Base-by-base conservation (phyloP, 176 grass and related monocot species). In the Ananas comosus region DNA sequence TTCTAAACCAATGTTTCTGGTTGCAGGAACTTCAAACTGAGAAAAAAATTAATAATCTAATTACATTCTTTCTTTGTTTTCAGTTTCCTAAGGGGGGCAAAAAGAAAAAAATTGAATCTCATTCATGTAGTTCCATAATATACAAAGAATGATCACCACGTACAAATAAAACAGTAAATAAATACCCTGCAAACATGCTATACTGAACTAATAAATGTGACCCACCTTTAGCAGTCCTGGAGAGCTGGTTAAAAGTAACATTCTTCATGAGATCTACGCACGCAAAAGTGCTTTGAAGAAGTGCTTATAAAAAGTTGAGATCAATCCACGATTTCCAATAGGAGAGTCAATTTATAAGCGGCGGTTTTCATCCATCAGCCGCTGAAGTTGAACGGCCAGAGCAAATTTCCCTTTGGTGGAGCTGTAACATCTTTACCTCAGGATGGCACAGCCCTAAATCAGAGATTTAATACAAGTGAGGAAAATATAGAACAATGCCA, bases 371-470 rank as follows among this genome's bases (percentile, higher is more conserved):
- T 75, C 73, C 77, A 25, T 85, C 82, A 9, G 82, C 74, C 12
- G 79, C 54, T 53, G 72, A 80, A 49, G 75, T 72, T 56, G 90
- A 74, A 51, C 80, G 80, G 66, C 90, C 87, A 8, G 80, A 86
- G 66, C 95, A 99, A 53, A 90, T 82, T 78, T 88, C 88, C 57
- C 82, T 83, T 81, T 70, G 72, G 72, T 99, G 95, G 65, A 99
- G 95, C 78, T 99, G 80, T 28, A 88, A 74, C 95, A 99, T 94
- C 83, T 94, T 99, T 24, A 80, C 83, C 53, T 91, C 95, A 48
- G 90, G 90, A 13, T 91, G 70, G 80, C 95, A 99, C 53, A 99
- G 78, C 58, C 95, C 95, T 94, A 78, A 68, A 65, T 66, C 10
- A 48, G 25, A 61, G 51, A 58, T 68, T 65, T 63, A 25, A 51